A percentile compares a stretch with the other conserved stretches of the same genome.
These are phyloP conservation scores for Diplodia mutila DNA, from an alignment of 2,329 filamentous ascomycete genomes.

Conservation along the genomic window DNA sequence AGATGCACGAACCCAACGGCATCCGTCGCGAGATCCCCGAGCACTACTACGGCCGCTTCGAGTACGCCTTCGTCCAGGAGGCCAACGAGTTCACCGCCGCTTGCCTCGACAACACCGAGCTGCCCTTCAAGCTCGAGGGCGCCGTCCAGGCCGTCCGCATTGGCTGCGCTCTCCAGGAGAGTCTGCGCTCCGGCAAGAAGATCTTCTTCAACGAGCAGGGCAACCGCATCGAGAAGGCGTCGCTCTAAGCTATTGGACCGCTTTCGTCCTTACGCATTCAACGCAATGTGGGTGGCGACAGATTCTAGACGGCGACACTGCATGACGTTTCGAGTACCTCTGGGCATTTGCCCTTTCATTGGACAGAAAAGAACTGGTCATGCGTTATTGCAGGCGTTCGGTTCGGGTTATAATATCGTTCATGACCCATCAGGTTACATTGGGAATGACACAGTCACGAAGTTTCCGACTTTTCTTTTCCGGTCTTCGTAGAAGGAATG, in stretches of 20 bases:
- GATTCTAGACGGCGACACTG: neutral
- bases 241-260: conserved; percentile 35
- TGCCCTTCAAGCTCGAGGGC: conserved; percentile 61
- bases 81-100: conserved; percentile 65
- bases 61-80: conserved; percentile 66
- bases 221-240: conserved; percentile 45
- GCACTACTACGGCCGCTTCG: conserved; percentile 66
- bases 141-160: conserved; percentile 65
- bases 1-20: conserved; percentile 57
- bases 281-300: neutral
- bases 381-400: conserved; percentile 4
- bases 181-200: conserved; percentile 50
- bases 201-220: conserved; percentile 61
- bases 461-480: neutral
- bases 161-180: conserved; percentile 55
- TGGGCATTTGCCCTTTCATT: conserved; percentile 6
- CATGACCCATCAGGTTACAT: neutral
- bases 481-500: neutral
- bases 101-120: conserved; percentile 58
- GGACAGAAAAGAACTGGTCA: neutral
- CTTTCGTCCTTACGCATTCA: neutral
- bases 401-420: neutral
- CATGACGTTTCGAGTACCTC: conserved; percentile 12
- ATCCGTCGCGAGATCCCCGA: conserved; percentile 63
- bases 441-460: neutral